phyloP scores from a whole-genome alignment of 2,329 filamentous ascomycete genomes.

The Alternaria panax region DNA sequence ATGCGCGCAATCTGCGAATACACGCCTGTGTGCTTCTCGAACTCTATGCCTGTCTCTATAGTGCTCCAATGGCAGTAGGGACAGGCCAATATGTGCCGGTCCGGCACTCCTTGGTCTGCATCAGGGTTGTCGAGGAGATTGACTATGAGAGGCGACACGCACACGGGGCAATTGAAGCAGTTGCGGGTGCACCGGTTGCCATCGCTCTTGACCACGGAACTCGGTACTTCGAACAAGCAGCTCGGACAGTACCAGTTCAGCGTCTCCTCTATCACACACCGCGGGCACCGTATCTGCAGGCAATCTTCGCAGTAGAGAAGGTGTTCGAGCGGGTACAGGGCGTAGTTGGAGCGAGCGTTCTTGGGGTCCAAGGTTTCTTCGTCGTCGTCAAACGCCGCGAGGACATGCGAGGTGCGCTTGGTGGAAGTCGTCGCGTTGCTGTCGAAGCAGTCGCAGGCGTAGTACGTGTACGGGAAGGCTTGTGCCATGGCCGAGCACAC shows the following conservation, averaged over 20 bases:
- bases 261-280: slow-evolving; percentile 92
- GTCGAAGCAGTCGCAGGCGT: slow-evolving; percentile 69
- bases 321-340: slow-evolving; percentile 90
- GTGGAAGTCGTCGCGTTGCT: slow-evolving; percentile 45
- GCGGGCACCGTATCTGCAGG: slow-evolving; percentile 90
- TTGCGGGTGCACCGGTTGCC: slow-evolving; percentile 94
- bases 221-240: slow-evolving; percentile 95
- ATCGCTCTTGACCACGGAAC: slow-evolving; percentile 88
- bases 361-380: slow-evolving; percentile 86
- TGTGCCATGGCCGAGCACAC: slow-evolving; percentile 56
- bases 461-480: slow-evolving; percentile 68
- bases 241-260: slow-evolving; percentile 94
- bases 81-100: slow-evolving; percentile 82
- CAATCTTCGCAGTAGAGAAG: slow-evolving; percentile 97
- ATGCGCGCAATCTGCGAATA: slow-evolving; percentile 78
- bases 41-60: slow-evolving; percentile 85
- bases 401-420: slow-evolving; percentile 47
- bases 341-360: slow-evolving; percentile 84
- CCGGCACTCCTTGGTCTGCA: slow-evolving; percentile 42
- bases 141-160: slow-evolving; percentile 79
- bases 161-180: slow-evolving; percentile 94
- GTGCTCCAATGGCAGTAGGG: slow-evolving; percentile 94
- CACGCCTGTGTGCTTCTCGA: slow-evolving; percentile 88
- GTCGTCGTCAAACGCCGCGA: slow-evolving; percentile 66
- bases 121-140: slow-evolving; percentile 68